Conservation (phyloP, 2,329 filamentous ascomycete species). For the Orbilia blumenaviensis region DNA sequence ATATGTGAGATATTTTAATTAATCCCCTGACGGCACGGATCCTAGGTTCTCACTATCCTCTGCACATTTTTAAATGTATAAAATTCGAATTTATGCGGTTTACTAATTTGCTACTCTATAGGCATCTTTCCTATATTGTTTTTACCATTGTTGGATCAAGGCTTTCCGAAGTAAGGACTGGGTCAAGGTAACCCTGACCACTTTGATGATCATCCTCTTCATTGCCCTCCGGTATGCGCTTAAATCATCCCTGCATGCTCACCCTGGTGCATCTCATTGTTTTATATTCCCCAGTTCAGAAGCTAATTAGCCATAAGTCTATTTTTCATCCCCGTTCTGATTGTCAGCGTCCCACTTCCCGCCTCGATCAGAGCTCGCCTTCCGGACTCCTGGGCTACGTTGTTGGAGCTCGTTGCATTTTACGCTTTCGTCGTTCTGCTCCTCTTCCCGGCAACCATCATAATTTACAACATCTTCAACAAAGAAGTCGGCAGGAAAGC, state of each 20-base stretch:
- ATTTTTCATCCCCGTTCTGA: conserved; percentile 91
- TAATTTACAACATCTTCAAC: conserved; percentile 87
- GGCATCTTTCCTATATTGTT: conserved; percentile 84
- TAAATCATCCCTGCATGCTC: conserved; percentile 54
- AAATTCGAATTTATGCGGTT: not conserved
- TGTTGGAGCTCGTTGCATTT: conserved; percentile 94
- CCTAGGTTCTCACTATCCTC: too few species aligned
- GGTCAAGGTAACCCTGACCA: conserved; percentile 80
- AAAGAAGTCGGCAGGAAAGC: conserved; percentile 81
- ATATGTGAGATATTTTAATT: not conserved
- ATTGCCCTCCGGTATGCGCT: conserved; percentile 73
- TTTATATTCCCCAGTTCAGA: too few species aligned
- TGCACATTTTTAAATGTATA: too few species aligned
- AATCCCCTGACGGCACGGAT: too few species aligned
- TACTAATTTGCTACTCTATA: not conserved
- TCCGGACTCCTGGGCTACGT: conserved; percentile 72
- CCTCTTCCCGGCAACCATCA: conserved; percentile 86
- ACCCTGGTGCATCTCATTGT: too few species aligned
- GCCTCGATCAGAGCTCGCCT: conserved; percentile 75
- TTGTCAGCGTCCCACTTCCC: conserved; percentile 88
- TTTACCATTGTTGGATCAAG: conserved; percentile 69
- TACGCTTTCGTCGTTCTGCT: conserved; percentile 88
- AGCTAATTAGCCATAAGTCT: conserved; percentile 65
- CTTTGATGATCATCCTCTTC: conserved; percentile 78
- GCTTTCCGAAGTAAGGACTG: conserved; percentile 89